Evolutionary conservation across 148 eudicot genomes (phyloP).

Genomic region (Amaranthus cruentus): DNA sequence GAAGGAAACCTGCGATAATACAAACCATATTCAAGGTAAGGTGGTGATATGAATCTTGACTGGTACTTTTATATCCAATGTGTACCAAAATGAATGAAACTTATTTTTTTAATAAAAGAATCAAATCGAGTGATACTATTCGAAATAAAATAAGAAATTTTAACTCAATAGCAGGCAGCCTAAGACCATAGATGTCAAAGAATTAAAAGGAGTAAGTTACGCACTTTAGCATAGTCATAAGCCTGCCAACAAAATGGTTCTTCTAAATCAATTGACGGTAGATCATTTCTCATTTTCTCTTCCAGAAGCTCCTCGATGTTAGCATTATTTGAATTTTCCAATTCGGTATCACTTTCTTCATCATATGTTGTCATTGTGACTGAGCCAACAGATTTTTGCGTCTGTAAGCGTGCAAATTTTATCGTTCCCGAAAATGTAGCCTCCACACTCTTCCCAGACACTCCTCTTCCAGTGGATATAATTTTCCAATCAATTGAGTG

Average conservation of each 20-base stretch:
- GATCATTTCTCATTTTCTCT: slow-evolving; percentile 84
- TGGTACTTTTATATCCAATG: background rate
- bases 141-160: background rate
- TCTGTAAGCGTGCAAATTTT: slow-evolving; percentile 74
- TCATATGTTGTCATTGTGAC: slow-evolving; percentile 38
- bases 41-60: background rate
- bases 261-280: slow-evolving; percentile 81
- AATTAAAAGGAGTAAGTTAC: slow-evolving; percentile 19
- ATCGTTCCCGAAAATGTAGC: slow-evolving; percentile 95
- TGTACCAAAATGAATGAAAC: no score
- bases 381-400: slow-evolving; percentile 48
- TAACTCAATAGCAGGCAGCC: slow-evolving; percentile 10
- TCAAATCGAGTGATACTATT: background rate
- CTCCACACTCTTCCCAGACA: slow-evolving; percentile 86
- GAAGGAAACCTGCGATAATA: slow-evolving; percentile 75
- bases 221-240: slow-evolving; percentile 87
- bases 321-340: slow-evolving; percentile 52
- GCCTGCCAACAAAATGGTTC: slow-evolving; percentile 99
- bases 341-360: slow-evolving; percentile 83
- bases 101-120: background rate
- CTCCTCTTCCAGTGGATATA: slow-evolving; percentile 65
- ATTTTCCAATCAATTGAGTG: slow-evolving; percentile 93
- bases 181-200: background rate
- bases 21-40: slow-evolving; percentile 14
- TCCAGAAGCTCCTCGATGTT: slow-evolving; percentile 71